Percentiles rank a stretch among this genome's conserved stretches.
Evolutionary conservation across 2,329 filamentous ascomycete species (phyloP).

Genomic region (Penicillium digitatum): DNA sequence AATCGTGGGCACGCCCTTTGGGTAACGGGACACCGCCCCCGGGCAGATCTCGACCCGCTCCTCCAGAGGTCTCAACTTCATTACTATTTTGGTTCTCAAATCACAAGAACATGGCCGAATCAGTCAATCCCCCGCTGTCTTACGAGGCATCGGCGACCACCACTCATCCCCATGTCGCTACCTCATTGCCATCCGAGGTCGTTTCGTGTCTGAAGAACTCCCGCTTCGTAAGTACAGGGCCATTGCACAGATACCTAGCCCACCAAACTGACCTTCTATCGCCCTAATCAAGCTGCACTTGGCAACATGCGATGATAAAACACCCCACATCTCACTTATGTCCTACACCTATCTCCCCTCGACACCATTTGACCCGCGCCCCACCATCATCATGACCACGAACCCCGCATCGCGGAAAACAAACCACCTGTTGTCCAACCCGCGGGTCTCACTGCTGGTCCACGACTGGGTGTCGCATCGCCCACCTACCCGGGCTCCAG

Average conservation of each 20-base stretch:
- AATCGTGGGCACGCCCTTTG: neutral
- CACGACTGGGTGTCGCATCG: conserved; percentile 97
- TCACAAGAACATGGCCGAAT: conserved; percentile 37
- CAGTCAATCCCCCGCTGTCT: conserved; percentile 64
- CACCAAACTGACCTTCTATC: neutral
- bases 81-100: neutral
- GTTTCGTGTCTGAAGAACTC: conserved; percentile 89
- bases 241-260: neutral
- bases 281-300: conserved; percentile 70
- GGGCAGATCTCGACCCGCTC: conserved; percentile 5
- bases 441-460: conserved; percentile 86
- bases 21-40: conserved; percentile 14
- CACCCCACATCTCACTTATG: conserved; percentile 94
- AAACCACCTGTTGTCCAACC: conserved; percentile 76
- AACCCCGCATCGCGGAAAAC: conserved; percentile 68
- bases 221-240: conserved; percentile 66
- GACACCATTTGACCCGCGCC: conserved; percentile 63
- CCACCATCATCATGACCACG: conserved; percentile 94
- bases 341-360: conserved; percentile 95
- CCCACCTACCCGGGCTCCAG: conserved; percentile 65
- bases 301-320: conserved; percentile 77
- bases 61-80: neutral
- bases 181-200: conserved; percentile 74
- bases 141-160: conserved; percentile 71
- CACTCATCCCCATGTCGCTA: conserved; percentile 65